Evolutionary conservation across 1,139 yeast species (phyloP), one percentile per base, ranked within the genome.

Genomic region (Pichia sp.): DNA sequence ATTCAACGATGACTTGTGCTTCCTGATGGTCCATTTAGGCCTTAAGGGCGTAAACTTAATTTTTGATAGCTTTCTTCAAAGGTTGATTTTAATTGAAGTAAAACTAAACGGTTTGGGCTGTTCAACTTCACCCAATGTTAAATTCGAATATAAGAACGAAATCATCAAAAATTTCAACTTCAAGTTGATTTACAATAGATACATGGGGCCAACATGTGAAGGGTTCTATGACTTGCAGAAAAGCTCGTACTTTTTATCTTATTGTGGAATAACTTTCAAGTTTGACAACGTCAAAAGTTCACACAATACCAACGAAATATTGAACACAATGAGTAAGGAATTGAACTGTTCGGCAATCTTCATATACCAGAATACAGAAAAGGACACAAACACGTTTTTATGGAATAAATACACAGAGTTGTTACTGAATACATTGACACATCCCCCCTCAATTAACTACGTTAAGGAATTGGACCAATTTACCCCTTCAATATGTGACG

Each of bases 151-250:
- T 42, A 60, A 60, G 16, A 58, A 58, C 36, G 66, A 63, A 29
- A 30, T 49, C 2, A 60, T 63, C 8, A 2, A 72, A 69, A 38
- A 71, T 67, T 41, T 62, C 16, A 61, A 62, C 17, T 71, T 80
- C 56, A 76, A 75, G 51, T 67, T 71, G 34, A 73, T 83, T 7
- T 83, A 83, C 66, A 81, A 82, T 62, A 78, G 76, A 62, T 71
- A 77, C 2, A 80, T 83, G 66, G 88, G 88, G 0, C 87, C 87
- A 2, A 83, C 87, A 0, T 80, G 79, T 57, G 85, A 85, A 0
- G 87, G 87, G 0, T 47, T 50, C 8, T 46, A 55, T 27, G 61
- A 64, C 34, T 2, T 3, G 2, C 16, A 9, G 9, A 45, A 54
- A 8, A 48, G 48, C 20, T 67, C 61, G 49, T 80, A 78, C 59